These are phyloP conservation scores for Serendipita vermifera DNA, from an alignment of 768 basidiomycete genomes.

Conservation along the genomic window DNA sequence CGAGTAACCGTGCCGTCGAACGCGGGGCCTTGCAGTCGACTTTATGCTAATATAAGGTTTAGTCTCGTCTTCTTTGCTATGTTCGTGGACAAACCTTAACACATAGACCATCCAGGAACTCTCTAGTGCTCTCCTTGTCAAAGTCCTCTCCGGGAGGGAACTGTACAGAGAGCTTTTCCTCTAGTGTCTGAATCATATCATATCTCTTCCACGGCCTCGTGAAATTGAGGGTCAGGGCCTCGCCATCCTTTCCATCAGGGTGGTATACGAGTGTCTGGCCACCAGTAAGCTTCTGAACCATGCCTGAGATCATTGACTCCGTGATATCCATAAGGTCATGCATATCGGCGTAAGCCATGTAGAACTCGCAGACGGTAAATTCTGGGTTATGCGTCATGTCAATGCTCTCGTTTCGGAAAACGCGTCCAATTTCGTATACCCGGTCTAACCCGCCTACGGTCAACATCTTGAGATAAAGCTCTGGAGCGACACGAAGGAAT, in stretches of 20 bases:
- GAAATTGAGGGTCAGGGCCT: slow-evolving; percentile 56
- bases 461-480: slow-evolving; percentile 95
- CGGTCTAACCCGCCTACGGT: slow-evolving; percentile 94
- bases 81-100: slow-evolving; percentile 45
- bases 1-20: slow-evolving; percentile 86
- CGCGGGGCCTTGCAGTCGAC: slow-evolving; percentile 94
- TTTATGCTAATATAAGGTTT: slow-evolving; percentile 48
- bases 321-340: slow-evolving; percentile 97
- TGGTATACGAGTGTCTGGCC: slow-evolving; percentile 78
- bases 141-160: slow-evolving; percentile 90
- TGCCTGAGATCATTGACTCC: slow-evolving; percentile 74
- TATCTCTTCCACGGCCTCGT: slow-evolving; percentile 93
- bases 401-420: slow-evolving; percentile 97
- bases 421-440: slow-evolving; percentile 95
- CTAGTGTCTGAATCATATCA: slow-evolving; percentile 94
- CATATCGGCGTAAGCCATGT: slow-evolving; percentile 99
- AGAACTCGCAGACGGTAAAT: slow-evolving; percentile 99
- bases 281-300: slow-evolving; percentile 76
- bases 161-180: slow-evolving; percentile 81
- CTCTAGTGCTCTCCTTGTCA: slow-evolving; percentile 76
- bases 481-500: slow-evolving; percentile 94
- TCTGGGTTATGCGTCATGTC: slow-evolving; percentile 99
- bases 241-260: slow-evolving; percentile 63
- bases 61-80: slow-evolving; percentile 7
- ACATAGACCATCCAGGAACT: slow-evolving; percentile 74